phyloP scores from a whole-genome alignment of 441 rosid genomes.

The Erodium chrysanthum region DNA sequence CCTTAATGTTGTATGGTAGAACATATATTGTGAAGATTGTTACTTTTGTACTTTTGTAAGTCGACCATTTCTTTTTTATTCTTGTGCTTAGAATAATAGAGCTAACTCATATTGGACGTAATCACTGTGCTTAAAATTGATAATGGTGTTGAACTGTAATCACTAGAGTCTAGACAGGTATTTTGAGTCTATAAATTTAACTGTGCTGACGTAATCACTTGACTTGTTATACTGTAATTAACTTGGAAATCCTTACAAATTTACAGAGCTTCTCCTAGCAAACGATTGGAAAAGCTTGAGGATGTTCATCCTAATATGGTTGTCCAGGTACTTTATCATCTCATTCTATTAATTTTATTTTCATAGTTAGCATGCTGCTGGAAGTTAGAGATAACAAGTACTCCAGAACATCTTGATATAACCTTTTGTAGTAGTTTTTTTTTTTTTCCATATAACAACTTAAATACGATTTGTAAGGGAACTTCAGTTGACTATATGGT shows the following conservation, averaged over 20 bases:
- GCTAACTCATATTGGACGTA: background rate
- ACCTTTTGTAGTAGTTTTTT: background rate
- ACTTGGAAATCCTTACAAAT: background rate
- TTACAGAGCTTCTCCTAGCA: slow-evolving; percentile 35
- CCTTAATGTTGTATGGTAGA: background rate
- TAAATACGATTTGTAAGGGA: no score
- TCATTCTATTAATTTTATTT: background rate
- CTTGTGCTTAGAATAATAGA: background rate
- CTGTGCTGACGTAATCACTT: no score
- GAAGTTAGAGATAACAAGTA: background rate
- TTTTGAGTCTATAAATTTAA: no score
- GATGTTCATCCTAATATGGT: slow-evolving; percentile 55
- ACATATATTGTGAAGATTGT: background rate
- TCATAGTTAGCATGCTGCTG: background rate
- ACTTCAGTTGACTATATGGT: no score
- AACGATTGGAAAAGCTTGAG: slow-evolving; percentile 48
- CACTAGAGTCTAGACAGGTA: background rate
- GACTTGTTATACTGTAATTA: background rate
- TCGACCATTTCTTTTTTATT: background rate
- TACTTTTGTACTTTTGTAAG: background rate
- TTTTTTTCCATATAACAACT: no score
- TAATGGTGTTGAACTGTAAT: background rate
- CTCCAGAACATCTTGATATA: background rate
- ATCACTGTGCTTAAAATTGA: background rate
- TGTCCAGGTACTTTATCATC: slow-evolving; percentile 46